Percentiles rank a stretch among this genome's conserved stretches.
Evolutionary conservation across 257 asterid species (phyloP).

Genomic region (Nicotiana paniculata): DNA sequence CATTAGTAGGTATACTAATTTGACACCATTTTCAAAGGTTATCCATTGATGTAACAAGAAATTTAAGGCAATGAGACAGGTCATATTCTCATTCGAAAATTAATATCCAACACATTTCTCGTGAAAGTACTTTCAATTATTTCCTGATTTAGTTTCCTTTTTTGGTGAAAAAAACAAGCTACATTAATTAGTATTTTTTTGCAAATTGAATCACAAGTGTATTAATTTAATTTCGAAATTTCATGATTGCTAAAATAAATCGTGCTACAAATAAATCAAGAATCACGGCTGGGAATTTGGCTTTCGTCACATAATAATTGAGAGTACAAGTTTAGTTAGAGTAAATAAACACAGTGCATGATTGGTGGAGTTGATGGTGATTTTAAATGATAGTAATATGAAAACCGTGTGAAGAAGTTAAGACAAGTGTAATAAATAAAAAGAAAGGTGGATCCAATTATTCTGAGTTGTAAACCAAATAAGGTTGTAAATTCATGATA

Average conservation of each 20-base stretch:
- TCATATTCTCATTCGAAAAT: not conserved
- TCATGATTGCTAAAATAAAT: not conserved
- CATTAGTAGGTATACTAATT: not conserved
- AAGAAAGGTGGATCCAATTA: not conserved
- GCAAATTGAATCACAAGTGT: not conserved
- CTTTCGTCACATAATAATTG: not conserved
- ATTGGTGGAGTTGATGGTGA: conserved; percentile 1
- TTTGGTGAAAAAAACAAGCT: not conserved
- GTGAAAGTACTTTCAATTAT: not conserved
- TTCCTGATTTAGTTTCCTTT: not conserved
- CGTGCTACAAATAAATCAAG: not conserved
- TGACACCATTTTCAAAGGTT: not conserved
- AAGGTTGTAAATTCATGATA: conserved; percentile 7
- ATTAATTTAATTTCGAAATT: not conserved
- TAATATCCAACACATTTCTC: not conserved
- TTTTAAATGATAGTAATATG: not conserved
- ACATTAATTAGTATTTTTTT: not conserved
- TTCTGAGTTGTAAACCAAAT: conserved; percentile 6
- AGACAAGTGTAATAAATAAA: not conserved
- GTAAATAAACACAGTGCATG: not conserved
- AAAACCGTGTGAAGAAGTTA: not conserved
- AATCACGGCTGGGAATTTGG: conserved; percentile 11
- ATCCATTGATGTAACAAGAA: not conserved
- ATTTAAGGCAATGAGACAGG: not conserved
- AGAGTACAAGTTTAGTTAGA: not conserved